Percentiles rank a stretch among this genome's conserved stretches.
Evolutionary conservation across 306 rosid genomes (phyloP).

Genomic region (Rosa chinensis): DNA sequence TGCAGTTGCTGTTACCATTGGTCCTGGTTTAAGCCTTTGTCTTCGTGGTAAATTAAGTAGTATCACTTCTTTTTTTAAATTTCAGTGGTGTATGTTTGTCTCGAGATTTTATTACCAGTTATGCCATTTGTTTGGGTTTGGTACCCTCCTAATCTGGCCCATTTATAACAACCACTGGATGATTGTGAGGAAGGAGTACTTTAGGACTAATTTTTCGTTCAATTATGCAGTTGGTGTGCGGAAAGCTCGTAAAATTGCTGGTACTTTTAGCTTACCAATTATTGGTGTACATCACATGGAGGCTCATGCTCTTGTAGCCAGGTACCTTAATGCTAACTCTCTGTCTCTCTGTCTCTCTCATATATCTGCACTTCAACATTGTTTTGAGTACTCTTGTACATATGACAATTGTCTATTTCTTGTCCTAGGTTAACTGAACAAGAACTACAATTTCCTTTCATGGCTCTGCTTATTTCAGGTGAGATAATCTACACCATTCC

Average conservation of each 20-base stretch:
- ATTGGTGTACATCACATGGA: conserved; percentile 98
- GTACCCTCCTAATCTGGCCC: background rate
- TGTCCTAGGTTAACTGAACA: conserved; percentile 63
- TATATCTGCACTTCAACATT: background rate
- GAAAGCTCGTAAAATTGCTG: conserved; percentile 75
- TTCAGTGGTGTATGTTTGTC: background rate
- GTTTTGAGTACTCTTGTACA: conserved; percentile 22
- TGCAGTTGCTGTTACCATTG: conserved; percentile 96
- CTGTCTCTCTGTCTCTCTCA: background rate
- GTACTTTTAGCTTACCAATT: conserved; percentile 64
- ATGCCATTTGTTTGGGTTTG: background rate
- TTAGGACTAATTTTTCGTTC: conserved; percentile 19
- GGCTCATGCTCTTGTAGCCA: conserved; percentile 97
- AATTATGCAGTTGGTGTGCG: conserved; percentile 80
- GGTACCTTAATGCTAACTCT: conserved; percentile 42
- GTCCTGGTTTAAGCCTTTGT: conserved; percentile 98
- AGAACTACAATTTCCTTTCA: conserved; percentile 85
- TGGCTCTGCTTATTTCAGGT: conserved; percentile 92
- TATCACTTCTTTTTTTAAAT: background rate
- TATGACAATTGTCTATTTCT: conserved; percentile 24
- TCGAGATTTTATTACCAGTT: background rate
- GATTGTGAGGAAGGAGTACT: background rate
- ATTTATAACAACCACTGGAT: background rate
- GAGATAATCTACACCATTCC: conserved; percentile 18
- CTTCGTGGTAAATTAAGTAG: conserved; percentile 69